A percentile compares a stretch with the other conserved stretches of the same genome.
These are phyloP conservation scores for Flaveria floridana DNA, from an alignment of 140 eudicot genomes.

Conservation along the genomic window DNA sequence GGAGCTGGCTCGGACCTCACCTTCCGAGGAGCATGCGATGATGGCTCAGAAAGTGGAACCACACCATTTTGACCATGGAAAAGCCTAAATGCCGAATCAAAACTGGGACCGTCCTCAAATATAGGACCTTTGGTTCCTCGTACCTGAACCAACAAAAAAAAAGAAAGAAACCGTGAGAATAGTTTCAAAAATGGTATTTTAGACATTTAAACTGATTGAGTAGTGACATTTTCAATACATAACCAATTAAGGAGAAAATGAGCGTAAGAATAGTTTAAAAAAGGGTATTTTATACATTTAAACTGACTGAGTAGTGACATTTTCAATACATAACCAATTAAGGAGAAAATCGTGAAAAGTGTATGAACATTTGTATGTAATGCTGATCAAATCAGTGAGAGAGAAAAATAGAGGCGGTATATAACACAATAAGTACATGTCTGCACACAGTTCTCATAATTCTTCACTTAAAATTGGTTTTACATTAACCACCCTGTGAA, in stretches of 20 bases:
- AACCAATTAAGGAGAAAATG: too few species aligned
- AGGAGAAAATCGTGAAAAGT: not conserved
- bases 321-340: too few species aligned
- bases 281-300: conserved; percentile 15
- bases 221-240: too few species aligned
- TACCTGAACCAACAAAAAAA: conserved; percentile 38
- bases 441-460: too few species aligned
- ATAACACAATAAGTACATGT: too few species aligned
- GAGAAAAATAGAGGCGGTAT: not conserved
- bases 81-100: conserved; percentile 74
- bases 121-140: conserved; percentile 84
- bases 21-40: conserved; percentile 39
- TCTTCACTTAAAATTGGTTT: too few species aligned
- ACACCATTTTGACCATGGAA: conserved; percentile 90
- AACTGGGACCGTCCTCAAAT: conserved; percentile 93
- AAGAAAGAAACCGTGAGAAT: conserved; percentile 9
- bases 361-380: not conserved
- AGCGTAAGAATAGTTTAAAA: not conserved
- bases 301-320: not conserved
- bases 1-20: conserved; percentile 45
- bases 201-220: not conserved
- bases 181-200: conserved; percentile 12
- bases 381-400: not conserved
- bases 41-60: conserved; percentile 77
- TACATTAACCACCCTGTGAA: too few species aligned